Percentiles rank a stretch among this genome's conserved stretches.
Conservation (phyloP, 164 flowering plant genomes). For the Stephania japonica region DNA sequence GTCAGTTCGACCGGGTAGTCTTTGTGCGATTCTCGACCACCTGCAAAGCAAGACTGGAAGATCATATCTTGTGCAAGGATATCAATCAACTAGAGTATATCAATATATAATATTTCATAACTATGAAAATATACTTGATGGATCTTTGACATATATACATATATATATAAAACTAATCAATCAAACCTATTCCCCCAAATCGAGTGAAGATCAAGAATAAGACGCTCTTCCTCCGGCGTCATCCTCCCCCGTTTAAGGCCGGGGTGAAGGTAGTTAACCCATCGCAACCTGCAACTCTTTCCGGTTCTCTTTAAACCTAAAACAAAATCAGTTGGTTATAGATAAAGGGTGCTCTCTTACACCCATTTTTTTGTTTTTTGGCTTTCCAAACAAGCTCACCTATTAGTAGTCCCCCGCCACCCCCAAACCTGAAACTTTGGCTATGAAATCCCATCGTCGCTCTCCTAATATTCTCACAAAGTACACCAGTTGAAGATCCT, state of each 20-base stretch:
- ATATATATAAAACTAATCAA: not conserved
- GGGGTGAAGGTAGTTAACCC: constrained; percentile 96
- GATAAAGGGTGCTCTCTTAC: constrained; percentile 27
- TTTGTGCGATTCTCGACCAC: constrained; percentile 94
- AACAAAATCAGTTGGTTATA: constrained; percentile 40
- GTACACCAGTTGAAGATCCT: constrained; percentile 68
- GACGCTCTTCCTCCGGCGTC: constrained; percentile 87
- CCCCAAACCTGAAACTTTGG: constrained; percentile 99
- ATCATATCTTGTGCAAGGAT: not conserved
- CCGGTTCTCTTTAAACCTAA: constrained; percentile 98
- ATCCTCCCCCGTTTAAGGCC: constrained; percentile 87
- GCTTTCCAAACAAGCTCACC: constrained; percentile 29
- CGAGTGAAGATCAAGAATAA: constrained; percentile 83
- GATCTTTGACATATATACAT: constrained; percentile 4
- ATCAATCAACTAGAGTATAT: too few relatives aligned
- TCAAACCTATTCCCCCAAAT: constrained; percentile 95
- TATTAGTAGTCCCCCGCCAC: constrained; percentile 70
- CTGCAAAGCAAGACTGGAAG: constrained; percentile 23
- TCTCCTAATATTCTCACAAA: constrained; percentile 84
- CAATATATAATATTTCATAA: too few relatives aligned
- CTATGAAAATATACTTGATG: not conserved
- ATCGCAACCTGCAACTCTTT: constrained; percentile 94
- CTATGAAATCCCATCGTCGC: constrained; percentile 96
- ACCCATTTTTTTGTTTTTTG: constrained; percentile 15
- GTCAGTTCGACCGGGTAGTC: constrained; percentile 87